Evolutionary conservation across 2,329 filamentous ascomycete genomes (phyloP).

Genomic region (Penicillium fuscoglaucum): DNA sequence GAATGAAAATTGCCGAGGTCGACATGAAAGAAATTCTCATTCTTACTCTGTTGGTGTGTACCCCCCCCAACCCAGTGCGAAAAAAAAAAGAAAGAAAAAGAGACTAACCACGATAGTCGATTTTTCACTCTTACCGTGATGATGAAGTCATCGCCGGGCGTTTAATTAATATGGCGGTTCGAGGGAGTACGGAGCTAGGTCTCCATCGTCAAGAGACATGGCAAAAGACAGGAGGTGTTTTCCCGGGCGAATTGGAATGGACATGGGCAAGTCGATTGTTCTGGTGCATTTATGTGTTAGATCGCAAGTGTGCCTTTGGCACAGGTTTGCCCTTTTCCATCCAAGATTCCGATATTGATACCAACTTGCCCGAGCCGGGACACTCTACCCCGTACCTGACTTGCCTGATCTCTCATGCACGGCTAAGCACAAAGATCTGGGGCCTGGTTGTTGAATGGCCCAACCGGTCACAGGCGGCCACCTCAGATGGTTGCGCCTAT

Average conservation of each 20-base stretch:
- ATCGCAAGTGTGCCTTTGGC: slow-evolving; percentile 55
- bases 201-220: slow-evolving; percentile 51
- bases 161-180: slow-evolving; percentile 49
- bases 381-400: slow-evolving; percentile 44
- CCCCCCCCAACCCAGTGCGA: no score
- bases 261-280: slow-evolving; percentile 45
- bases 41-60: slow-evolving; percentile 31
- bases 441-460: slow-evolving; percentile 44
- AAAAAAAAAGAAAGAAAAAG: neutral
- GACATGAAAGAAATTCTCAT: slow-evolving; percentile 43
- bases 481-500: slow-evolving; percentile 42
- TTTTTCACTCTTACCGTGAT: slow-evolving; percentile 47
- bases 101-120: slow-evolving; percentile 27
- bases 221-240: slow-evolving; percentile 34
- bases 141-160: slow-evolving; percentile 54
- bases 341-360: slow-evolving; percentile 53
- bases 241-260: slow-evolving; percentile 39
- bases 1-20: slow-evolving; percentile 38
- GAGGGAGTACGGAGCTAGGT: slow-evolving; percentile 52
- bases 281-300: slow-evolving; percentile 55
- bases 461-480: slow-evolving; percentile 32
- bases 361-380: slow-evolving; percentile 48
- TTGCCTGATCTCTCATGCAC: slow-evolving; percentile 52
- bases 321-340: slow-evolving; percentile 53
- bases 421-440: slow-evolving; percentile 51